Base-by-base conservation (phyloP, 306 rosid genomes). In the Quercus agrifolia region DNA sequence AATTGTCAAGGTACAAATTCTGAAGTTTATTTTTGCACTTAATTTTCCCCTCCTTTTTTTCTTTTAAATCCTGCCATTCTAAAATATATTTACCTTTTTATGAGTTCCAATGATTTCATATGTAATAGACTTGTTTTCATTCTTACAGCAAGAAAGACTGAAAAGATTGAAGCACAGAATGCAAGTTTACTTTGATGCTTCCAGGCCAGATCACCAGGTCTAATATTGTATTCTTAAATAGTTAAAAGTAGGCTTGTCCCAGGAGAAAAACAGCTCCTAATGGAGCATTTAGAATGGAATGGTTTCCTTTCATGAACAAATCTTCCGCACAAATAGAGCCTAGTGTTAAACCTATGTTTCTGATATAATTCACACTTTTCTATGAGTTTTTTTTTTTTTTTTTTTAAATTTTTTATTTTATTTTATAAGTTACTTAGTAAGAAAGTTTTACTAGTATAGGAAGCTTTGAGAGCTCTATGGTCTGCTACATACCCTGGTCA, bases 401-500 rank as follows among this genome's bases (percentile, higher is more conserved):
- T 51, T 25, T 25, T 1, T 1, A n/a, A 28, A 28, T 28, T 28
- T 28, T 23, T 23, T 0, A 23, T 23, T 23, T 23, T 28, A 28
- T 28, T 28, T 28, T 28, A 23, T 28, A 28, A 71, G 70, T 56
- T 78, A 23, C 81, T 88, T 38, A 55, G 71, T 49, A 19, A 44
- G 28, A 85, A 76, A 23, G 19, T 86, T 27, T 80, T 85, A 77
- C 54, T 78, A 75, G 83, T 52, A 79, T 82, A 94, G 98, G 98
- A 82, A 56, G 96, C 97, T 31, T 70, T 94, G 83, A 90, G 90
- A 85, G 93, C 97, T 86, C 87, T 94, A 49, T 92, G 97, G 97
- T 80, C 81, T 68, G 92, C 93, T 68, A 87, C 98, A 0, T 94
- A 77, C 77, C 98, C 97, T 10, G 88, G 83, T 74, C 79, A 90